Conservation (phyloP, 176 grass and related monocot species). For the bread wheat (Triticum aestivum) region IWGSC_CS_RefSeq_v2.1 NC_057795.1:453128845-453129344, state of each 20-base stretch:
- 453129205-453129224: no score
- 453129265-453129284: no score
- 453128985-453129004: not conserved
- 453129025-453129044: not conserved
- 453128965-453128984: conserved; percentile 36
- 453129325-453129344: no score
- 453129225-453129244: no score
- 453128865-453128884: conserved; percentile 2
- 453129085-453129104: not conserved
- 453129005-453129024: not conserved
- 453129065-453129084: not conserved
- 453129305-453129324: no score
- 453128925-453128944: conserved; percentile 47
- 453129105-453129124: not conserved
- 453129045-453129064: not conserved
- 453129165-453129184: not conserved
- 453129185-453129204: no score
- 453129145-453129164: not conserved
- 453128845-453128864: conserved; percentile 6
- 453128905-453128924: conserved; percentile 40
- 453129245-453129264: no score
- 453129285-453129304: no score
- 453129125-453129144: not conserved
- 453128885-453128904: not conserved
- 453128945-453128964: conserved; percentile 56